Evolutionary conservation across 371 early-diverging fungal genomes (phyloP).

Genomic region (Mucor irregularis): DNA sequence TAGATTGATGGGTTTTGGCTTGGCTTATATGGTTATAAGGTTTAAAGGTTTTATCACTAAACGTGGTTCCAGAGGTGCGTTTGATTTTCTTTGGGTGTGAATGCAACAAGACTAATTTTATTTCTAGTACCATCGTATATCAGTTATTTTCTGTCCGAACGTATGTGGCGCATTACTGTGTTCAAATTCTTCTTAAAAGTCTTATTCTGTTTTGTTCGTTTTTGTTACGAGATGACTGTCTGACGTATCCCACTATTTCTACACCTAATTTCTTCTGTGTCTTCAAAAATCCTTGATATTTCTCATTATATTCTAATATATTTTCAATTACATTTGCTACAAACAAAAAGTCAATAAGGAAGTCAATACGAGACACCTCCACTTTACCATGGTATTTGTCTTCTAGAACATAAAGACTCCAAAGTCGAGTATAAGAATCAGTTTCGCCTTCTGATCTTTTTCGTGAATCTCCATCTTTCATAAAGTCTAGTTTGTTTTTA

Average conservation of each 20-base stretch:
- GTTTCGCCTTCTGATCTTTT: conserved; percentile 9
- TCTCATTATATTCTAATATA: conserved; percentile 11
- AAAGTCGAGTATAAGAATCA: conserved; percentile 9
- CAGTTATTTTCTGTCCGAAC: too few relatives aligned
- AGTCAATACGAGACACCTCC: conserved; percentile 10
- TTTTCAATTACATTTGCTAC: conserved; percentile 15
- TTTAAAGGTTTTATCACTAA: too few relatives aligned
- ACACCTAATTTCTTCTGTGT: conserved; percentile 8
- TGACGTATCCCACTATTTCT: conserved; percentile 2
- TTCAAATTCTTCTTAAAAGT: conserved; percentile 7
- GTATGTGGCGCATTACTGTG: too few relatives aligned
- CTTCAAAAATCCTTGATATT: conserved; percentile 2
- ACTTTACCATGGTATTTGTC: conserved; percentile 13
- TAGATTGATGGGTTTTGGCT: too few relatives aligned
- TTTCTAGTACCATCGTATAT: too few relatives aligned
- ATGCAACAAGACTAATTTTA: too few relatives aligned
- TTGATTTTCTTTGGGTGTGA: too few relatives aligned
- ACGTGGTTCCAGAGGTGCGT: too few relatives aligned
- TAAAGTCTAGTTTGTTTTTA: conserved; percentile 7
- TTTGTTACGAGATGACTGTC: conserved; percentile 9
- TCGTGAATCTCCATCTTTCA: not conserved
- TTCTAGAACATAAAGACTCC: conserved; percentile 18
- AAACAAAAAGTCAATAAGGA: conserved; percentile 22
- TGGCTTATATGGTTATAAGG: too few relatives aligned
- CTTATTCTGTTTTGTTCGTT: conserved; percentile 11